Evolutionary conservation across 371 early-diverging fungal species (phyloP).

Genomic region (Capniomyces stellatus): DNA sequence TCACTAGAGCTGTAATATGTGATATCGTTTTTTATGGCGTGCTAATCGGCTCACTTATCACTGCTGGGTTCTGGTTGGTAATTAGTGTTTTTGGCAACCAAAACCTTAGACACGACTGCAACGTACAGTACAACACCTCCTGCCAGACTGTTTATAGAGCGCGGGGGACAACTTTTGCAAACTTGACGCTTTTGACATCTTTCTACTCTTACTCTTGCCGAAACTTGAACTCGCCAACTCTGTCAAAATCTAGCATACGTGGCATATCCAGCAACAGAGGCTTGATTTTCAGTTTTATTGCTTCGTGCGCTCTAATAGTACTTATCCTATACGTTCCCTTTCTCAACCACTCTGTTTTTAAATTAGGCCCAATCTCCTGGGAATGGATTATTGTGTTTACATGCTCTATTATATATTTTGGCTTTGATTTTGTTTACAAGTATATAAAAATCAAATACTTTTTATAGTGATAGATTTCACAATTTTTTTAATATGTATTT

Average conservation of each 20-base stretch:
- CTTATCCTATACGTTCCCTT: conserved; percentile 48
- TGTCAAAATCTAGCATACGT: conserved; percentile 50
- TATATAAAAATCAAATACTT: too few relatives aligned
- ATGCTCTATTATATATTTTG: not conserved
- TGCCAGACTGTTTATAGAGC: conserved; percentile 54
- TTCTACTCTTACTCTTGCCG: conserved; percentile 56
- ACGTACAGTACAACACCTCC: conserved; percentile 29
- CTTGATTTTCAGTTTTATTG: conserved; percentile 30
- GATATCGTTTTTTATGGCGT: conserved; percentile 62
- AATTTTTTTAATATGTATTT: too few relatives aligned
- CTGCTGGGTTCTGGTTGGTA: conserved; percentile 30
- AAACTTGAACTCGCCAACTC: conserved; percentile 68
- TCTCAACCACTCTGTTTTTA: conserved; percentile 45
- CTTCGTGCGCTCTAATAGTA: conserved; percentile 33
- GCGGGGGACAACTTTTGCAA: conserved; percentile 48
- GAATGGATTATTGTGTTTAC: conserved; percentile 49
- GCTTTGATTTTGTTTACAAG: conserved; percentile 15
- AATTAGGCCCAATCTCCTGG: conserved; percentile 41
- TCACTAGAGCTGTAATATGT: conserved; percentile 35
- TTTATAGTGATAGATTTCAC: too few relatives aligned
- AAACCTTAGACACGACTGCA: conserved; percentile 26
- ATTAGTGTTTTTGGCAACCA: conserved; percentile 40
- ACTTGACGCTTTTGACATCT: conserved; percentile 41
- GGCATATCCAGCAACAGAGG: conserved; percentile 38
- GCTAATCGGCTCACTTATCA: conserved; percentile 42